Evolutionary conservation across 352 stramenopile species (phyloP), one percentile per base, ranked within the genome.

Genomic region (Phytophthora aleatoria): DNA sequence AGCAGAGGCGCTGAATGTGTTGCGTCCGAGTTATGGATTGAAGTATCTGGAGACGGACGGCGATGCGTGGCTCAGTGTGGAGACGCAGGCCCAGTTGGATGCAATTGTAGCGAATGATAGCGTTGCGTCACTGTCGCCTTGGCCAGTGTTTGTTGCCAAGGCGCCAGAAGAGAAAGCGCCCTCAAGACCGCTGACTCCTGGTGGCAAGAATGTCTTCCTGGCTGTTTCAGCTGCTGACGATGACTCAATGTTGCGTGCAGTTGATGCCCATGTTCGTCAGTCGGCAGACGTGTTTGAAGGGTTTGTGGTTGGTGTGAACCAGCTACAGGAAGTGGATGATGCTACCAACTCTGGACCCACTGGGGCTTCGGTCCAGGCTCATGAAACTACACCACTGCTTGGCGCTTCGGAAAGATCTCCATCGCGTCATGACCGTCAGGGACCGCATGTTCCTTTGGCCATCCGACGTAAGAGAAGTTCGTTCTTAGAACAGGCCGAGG

Each of bases 301-400:
- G 7, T 95, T 91, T 52, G 75, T 92, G n/a, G 85, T 95, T 1
- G 87, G 84, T 36, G 83, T 95, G 42, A 89, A 91, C 38, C 83
- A 91, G 42, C 61, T 92, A 0, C 71, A 91, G 48, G 75, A 89
- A 62, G 66, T 73, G 28, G 59, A 71, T 28, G 35, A 47, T 47
- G 42, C 16, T n/a, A 45, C 5, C 11, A 49, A 2, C 0, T 47
- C 47, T 16, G 15, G 57, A 16, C 28, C 43, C 12, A 27, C 60
- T 36, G 48, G 53, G n/a, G 52, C 53, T 4, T 62, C 63, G 1
- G 52, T 82, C 5, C 64, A 81, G 35, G 65, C 73, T 13, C 70
- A 44, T 15, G 83, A 92, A 61, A 65, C 64, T 24, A 92, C 84
- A 16, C 85, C 84, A 13, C 57, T 92, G 60, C 69, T 95, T 67